phyloP scores from a whole-genome alignment of 306 rosid species.

The Dalbergia oliveri region DNA sequence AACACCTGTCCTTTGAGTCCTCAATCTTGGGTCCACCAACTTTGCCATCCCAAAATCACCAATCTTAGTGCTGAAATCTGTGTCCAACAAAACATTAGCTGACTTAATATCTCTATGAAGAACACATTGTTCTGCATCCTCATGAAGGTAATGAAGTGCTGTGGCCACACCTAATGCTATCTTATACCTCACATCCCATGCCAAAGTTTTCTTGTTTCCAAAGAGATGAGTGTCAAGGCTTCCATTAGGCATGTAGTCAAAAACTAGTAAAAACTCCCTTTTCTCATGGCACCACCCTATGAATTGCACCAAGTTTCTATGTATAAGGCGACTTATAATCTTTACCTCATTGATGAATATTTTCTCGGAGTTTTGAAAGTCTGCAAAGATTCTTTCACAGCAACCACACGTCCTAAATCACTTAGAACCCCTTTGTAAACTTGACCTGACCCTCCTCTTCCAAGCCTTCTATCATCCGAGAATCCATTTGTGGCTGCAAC shows the following conservation, averaged over 20 bases:
- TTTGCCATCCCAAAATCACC: constrained; percentile 65
- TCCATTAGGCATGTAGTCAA: constrained; percentile 56
- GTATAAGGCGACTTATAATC: constrained; percentile 60
- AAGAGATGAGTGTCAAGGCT: constrained; percentile 60
- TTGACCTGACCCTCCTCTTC: constrained; percentile 63
- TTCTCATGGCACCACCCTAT: constrained; percentile 63
- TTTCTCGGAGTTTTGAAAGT: constrained; percentile 42
- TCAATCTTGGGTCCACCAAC: constrained; percentile 46
- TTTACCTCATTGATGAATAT: constrained; percentile 53
- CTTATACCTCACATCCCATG: constrained; percentile 55
- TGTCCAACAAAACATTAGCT: constrained; percentile 57
- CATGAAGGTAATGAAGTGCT: constrained; percentile 63
- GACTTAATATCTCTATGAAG: constrained; percentile 66
- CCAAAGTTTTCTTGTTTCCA: constrained; percentile 39
- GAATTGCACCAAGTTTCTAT: constrained; percentile 55
- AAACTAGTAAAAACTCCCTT: constrained; percentile 54
- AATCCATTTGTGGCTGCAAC: constrained; percentile 53
- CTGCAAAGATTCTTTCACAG: constrained; percentile 59
- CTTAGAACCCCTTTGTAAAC: constrained; percentile 53
- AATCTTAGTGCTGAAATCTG: constrained; percentile 56
- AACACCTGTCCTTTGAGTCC: constrained; percentile 49
- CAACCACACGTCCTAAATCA: constrained; percentile 45
- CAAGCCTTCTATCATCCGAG: constrained; percentile 49
- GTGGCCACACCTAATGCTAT: constrained; percentile 48
- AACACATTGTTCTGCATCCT: constrained; percentile 58